phyloP scores from a whole-genome alignment of 106 monocot genomes.

The Phalaenopsis aphrodite region DNA sequence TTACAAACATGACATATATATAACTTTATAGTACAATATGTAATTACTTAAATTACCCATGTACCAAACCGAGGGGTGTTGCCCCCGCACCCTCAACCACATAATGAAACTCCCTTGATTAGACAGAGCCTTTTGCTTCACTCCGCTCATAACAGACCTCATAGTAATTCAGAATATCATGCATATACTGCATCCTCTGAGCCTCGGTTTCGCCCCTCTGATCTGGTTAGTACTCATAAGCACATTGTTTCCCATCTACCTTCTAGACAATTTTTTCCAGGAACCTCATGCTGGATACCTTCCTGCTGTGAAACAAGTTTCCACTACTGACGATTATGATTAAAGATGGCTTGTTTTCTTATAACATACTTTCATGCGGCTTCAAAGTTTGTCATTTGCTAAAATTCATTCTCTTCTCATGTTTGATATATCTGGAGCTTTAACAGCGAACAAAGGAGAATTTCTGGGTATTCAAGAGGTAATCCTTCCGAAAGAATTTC shows the following conservation, averaged over 20 bases:
- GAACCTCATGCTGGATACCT: slow-evolving; percentile 47
- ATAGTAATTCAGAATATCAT: background rate
- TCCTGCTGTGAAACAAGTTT: slow-evolving; percentile 18
- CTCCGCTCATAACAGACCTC: too few relatives aligned
- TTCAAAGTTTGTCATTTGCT: background rate
- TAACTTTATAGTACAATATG: too few relatives aligned
- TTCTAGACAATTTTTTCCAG: background rate
- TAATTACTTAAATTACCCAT: too few relatives aligned
- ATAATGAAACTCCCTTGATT: too few relatives aligned
- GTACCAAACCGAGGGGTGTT: too few relatives aligned
- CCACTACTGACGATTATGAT: slow-evolving; percentile 17
- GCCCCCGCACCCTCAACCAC: too few relatives aligned
- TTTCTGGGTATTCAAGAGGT: slow-evolving; percentile 18
- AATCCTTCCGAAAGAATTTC: background rate
- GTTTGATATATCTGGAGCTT: slow-evolving; percentile 10
- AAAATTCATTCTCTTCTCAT: background rate
- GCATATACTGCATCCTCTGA: slow-evolving; percentile 14
- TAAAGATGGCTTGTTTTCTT: slow-evolving; percentile 11
- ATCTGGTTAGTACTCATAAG: slow-evolving; percentile 23
- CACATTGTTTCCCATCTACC: background rate
- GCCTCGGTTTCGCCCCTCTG: slow-evolving; percentile 12
- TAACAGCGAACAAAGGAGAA: slow-evolving; percentile 7
- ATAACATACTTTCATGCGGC: background rate
- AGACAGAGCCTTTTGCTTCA: too few relatives aligned
- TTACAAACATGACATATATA: too few relatives aligned